Base-by-base conservation (phyloP, 2,329 filamentous ascomycete genomes). In the Biscogniauxia mediterranea region DNA sequence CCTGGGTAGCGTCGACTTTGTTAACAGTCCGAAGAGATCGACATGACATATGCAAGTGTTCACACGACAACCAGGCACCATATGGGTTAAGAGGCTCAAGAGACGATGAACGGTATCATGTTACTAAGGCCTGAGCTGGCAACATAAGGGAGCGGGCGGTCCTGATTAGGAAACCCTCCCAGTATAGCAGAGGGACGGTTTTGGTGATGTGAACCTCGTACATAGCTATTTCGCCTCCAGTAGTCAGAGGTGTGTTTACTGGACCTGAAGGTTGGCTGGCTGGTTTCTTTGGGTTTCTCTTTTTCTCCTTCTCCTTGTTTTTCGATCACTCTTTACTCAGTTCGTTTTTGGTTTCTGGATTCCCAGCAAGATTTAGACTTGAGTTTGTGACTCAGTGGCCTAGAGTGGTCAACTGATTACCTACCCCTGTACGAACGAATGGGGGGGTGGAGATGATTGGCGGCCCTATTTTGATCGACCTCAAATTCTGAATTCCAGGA, bases 381-480 rank as follows among this genome's bases (percentile, higher is more conserved):
- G 52, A 54, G 25, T 54, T 54, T 15, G 15, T 54, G 52, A 25
- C 52, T 32, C 6, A 19, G 52, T n/a, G 11, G 26, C 11, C 17
- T 53, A 23, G 52, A 25, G 32, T 17, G 49, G n/a, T 15, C 20
- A 9, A 46, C 38, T 46, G 38, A 46, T 46, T n/a, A 46, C 38
- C 38, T 46, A 46, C 38, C 11, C 15, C 17, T 46, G 38, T 46
- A 46, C 15, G 17, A n/a, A 46, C 38, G 17, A 46, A 15, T n/a
- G 13, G 38, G 38, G 38, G 11, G n/a, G 21, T 7, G 23, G 17
- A n/a, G 49, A 53, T 61, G 56, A 63, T 63, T 63, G 61, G 58
- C 52, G 50, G 55, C 55, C 58, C 58, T 63, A 56, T 52, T 38
- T 51, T 49, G 58, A 60, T 63, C 61, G 52, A 55, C 61, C 13